Evolutionary conservation across 345 rosid species (phyloP).

Genomic region (Syzygium grande): DNA sequence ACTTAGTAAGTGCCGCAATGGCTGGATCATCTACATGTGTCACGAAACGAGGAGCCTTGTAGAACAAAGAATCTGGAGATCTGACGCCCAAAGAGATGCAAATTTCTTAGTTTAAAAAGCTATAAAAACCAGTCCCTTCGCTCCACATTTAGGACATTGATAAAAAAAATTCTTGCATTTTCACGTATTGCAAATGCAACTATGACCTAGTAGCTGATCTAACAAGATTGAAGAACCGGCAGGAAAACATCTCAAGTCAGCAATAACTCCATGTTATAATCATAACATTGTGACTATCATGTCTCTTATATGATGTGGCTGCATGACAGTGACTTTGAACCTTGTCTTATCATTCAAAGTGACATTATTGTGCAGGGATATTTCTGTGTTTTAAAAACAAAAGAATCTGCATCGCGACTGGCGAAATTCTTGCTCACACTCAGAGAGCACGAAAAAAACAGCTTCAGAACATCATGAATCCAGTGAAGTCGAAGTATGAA

Average conservation of each 20-base stretch:
- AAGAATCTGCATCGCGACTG: not conserved
- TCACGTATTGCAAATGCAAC: not conserved
- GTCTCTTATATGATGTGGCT: not conserved
- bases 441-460: not conserved
- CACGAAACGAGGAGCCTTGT: constrained; percentile 76
- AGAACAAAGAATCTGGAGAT: constrained; percentile 62
- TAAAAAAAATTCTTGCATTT: not conserved
- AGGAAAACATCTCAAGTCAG: not conserved
- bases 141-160: not conserved
- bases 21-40: constrained; percentile 92
- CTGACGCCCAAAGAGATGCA: constrained; percentile 18
- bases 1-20: constrained; percentile 69
- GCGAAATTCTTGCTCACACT: not conserved
- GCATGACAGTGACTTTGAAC: not conserved
- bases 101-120: not conserved
- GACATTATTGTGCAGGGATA: not conserved
- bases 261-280: not conserved
- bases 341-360: not conserved
- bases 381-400: not conserved
- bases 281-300: not conserved
- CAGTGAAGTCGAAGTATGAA: not conserved
- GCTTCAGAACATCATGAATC: not conserved
- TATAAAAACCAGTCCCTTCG: not conserved
- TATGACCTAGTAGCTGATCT: not conserved
- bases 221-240: not conserved